phyloP scores from a whole-genome alignment of 768 basidiomycete species.

The Leccinum variicolor region DNA sequence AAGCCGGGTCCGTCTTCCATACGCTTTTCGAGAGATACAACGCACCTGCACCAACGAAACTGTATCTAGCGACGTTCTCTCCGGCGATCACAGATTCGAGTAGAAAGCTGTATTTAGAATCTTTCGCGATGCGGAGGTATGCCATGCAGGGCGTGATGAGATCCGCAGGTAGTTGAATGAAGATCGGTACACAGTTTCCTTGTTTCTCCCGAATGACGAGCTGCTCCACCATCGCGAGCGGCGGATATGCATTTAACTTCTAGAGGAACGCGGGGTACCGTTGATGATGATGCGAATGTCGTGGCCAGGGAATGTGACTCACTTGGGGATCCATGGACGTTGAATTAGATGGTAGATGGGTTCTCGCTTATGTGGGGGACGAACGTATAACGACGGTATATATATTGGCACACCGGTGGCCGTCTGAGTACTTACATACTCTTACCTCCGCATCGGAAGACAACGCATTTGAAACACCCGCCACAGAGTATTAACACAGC shows the following conservation, averaged over 20 bases:
- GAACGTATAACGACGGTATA: neutral
- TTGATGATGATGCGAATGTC: slow-evolving; percentile 40
- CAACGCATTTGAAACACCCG: neutral
- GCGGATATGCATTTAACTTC: slow-evolving; percentile 68
- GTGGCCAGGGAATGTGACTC: slow-evolving; percentile 9
- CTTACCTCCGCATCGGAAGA: neutral
- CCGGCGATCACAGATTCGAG: slow-evolving; percentile 91
- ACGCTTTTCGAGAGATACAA: slow-evolving; percentile 13
- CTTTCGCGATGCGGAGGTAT: slow-evolving; percentile 88
- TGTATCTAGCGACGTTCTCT: slow-evolving; percentile 89
- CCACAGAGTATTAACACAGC: neutral
- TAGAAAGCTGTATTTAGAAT: slow-evolving; percentile 92
- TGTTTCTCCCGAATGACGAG: slow-evolving; percentile 76
- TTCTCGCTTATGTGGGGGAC: slow-evolving; percentile 6
- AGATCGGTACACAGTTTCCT: slow-evolving; percentile 93
- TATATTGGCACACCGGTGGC: neutral
- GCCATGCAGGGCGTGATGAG: slow-evolving; percentile 96
- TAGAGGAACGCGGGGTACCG: slow-evolving; percentile 49
- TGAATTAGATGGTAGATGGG: neutral
- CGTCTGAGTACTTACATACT: slow-evolving; percentile 1
- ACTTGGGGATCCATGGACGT: slow-evolving; percentile 45
- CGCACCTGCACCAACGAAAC: slow-evolving; percentile 93
- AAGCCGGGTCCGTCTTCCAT: neutral
- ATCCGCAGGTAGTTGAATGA: slow-evolving; percentile 90
- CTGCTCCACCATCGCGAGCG: slow-evolving; percentile 71